Base-by-base conservation (phyloP, 2,329 filamentous ascomycete genomes). In the Dothistroma septosporum region DNA sequence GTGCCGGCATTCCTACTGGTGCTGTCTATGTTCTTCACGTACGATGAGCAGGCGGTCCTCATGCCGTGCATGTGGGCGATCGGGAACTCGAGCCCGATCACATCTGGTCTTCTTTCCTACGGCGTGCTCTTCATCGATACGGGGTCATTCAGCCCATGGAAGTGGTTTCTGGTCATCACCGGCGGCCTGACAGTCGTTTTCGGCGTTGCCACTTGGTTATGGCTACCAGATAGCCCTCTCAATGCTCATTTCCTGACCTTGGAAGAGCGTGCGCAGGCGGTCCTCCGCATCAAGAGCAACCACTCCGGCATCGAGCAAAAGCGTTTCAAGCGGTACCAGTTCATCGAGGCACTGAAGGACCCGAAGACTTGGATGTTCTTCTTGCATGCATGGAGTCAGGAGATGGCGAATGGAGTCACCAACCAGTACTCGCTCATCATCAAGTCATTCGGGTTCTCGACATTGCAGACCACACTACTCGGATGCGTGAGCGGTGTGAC, bases 341-440 rank as follows among this genome's bases (percentile, higher is more conserved):
- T 75, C 55, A 55, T 72, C 16, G 73, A 75, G 54, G 73, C 72
- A 7, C 52, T 75, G 10, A 66, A 63, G 55, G 73, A 75, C 22
- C 66, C 64, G 1, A 75, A 75, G 54, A 72, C 72, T 4, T 75
- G 73, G 73, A 62, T 75, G 2, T 74, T 75, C 65, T 75, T 75
- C 63, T 22, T 72, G 16, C 72, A 74, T 33, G 66, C 73, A 7
- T 75, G 71, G 72, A 70, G 68, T 1, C 72, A 77, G 47, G 76
- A 78, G 65, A 73, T 78, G 57, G 72, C 74, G 16, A 76, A 76
- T 48, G 75, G 75, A 7, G 58, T 73, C 14, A 76, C 76, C 1
- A 78, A 77, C 52, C 76, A 78, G 58, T 76, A 76, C 66, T 76
- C 76, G 0, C 68, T 80, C 0, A 76, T 79, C 49, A 76, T 79